A percentile compares a stretch with the other conserved stretches of the same genome.
Evolutionary conservation across 352 stramenopile species (phyloP).

Genomic region (Globisporangium yorkense): DNA sequence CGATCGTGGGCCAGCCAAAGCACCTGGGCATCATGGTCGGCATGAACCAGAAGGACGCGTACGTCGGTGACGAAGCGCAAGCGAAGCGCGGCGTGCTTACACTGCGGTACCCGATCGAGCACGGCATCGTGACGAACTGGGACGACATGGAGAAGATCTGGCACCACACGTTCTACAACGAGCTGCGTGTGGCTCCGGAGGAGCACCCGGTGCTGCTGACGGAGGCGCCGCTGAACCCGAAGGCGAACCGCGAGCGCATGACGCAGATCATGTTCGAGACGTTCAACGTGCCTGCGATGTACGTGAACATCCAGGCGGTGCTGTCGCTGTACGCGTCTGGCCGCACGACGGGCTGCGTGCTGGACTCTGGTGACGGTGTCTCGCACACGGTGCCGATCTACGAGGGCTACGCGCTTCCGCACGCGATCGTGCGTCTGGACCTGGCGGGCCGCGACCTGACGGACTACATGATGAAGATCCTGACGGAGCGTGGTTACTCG

Average conservation of each 20-base stretch:
- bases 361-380: slow-evolving; percentile 84
- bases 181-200: slow-evolving; percentile 92
- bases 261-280: slow-evolving; percentile 98
- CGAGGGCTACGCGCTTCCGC: slow-evolving; percentile 92
- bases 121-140: slow-evolving; percentile 99
- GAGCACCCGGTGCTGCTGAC: slow-evolving; percentile 95
- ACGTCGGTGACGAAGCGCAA: slow-evolving; percentile 92
- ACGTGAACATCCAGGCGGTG: slow-evolving; percentile 93
- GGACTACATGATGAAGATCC: slow-evolving; percentile 96
- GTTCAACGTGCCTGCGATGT: slow-evolving; percentile 92
- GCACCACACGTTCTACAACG: slow-evolving; percentile 99
- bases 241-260: slow-evolving; percentile 89
- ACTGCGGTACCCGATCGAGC: slow-evolving; percentile 97
- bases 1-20: slow-evolving; percentile 94
- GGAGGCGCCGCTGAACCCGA: slow-evolving; percentile 93
- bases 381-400: slow-evolving; percentile 96
- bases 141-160: slow-evolving; percentile 99
- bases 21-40: slow-evolving; percentile 96
- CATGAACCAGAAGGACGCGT: slow-evolving; percentile 95
- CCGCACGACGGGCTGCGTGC: slow-evolving; percentile 92
- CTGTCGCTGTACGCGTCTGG: slow-evolving; percentile 94
- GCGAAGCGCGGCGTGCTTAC: slow-evolving; percentile 92
- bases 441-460: slow-evolving; percentile 92
- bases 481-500: slow-evolving; percentile 92
- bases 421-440: slow-evolving; percentile 93